Percentiles rank a stretch among this genome's conserved stretches.
Conservation (phyloP, 306 rosid genomes). For the Pachyrhizus erosus region DNA sequence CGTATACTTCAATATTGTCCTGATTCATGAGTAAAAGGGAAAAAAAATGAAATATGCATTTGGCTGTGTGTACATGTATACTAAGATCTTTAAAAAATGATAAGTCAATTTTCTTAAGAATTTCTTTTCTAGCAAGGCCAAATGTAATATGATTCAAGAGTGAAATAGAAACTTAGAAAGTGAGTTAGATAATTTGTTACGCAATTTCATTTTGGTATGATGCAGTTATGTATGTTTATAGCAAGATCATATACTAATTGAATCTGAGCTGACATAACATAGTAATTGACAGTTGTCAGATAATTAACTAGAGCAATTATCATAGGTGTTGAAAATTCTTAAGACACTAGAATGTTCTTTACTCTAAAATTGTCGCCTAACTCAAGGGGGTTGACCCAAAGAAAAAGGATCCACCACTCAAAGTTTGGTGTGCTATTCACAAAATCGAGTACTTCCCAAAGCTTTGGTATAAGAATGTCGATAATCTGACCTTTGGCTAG, state of each 20-base stretch:
- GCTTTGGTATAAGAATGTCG: too few species aligned
- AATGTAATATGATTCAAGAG: background rate
- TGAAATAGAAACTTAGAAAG: background rate
- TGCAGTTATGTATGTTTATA: background rate
- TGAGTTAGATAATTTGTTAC: background rate
- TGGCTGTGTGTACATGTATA: background rate
- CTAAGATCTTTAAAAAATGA: background rate
- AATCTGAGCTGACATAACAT: background rate
- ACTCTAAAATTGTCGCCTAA: too few species aligned
- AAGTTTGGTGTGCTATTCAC: too few species aligned
- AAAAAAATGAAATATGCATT: background rate
- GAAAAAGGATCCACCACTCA: too few species aligned
- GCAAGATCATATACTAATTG: background rate
- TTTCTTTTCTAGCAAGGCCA: background rate
- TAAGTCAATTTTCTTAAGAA: background rate
- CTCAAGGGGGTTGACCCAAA: too few species aligned
- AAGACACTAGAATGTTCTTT: too few species aligned
- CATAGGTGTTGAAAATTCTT: too few species aligned
- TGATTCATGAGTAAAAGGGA: background rate
- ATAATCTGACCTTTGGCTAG: too few species aligned
- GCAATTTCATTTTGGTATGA: background rate
- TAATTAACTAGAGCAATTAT: too few species aligned
- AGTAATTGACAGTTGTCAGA: background rate
- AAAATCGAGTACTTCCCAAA: too few species aligned
- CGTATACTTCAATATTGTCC: background rate